Conservation (phyloP, 176 grass and related monocot species). For the Metroxylon sagu region DNA sequence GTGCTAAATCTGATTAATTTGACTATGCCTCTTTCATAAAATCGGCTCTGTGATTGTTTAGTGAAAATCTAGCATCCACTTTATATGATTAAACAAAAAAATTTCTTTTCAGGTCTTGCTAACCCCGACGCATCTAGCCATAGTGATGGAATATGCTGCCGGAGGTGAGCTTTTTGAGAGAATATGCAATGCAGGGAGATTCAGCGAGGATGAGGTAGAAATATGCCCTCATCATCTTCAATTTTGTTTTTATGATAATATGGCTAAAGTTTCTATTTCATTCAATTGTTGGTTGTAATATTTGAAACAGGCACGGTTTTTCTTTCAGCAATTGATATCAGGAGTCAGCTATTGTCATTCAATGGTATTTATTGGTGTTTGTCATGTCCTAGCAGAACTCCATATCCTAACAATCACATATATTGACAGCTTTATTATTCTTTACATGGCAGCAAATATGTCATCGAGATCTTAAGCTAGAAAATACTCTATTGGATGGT, state of each 20-base stretch:
- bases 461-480: constrained; percentile 89
- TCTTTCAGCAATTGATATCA: constrained; percentile 97
- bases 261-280: constrained; percentile 6
- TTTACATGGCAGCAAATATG: constrained; percentile 69
- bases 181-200: constrained; percentile 83
- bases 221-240: constrained; percentile 1
- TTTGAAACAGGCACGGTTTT: constrained; percentile 67
- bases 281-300: constrained; percentile 9
- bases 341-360: constrained; percentile 99
- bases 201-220: constrained; percentile 92
- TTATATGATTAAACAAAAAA: constrained; percentile 13
- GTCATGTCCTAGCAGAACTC: background rate
- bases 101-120: constrained; percentile 71
- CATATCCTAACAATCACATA: too few species aligned
- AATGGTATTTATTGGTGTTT: constrained; percentile 44
- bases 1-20: too few species aligned
- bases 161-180: constrained; percentile 90
- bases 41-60: too few species aligned
- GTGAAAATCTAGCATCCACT: too few species aligned
- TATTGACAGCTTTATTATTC: background rate
- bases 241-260: background rate
- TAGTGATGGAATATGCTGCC: constrained; percentile 99
- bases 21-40: too few species aligned
- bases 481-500: constrained; percentile 95
- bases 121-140: constrained; percentile 97